Percentiles rank a stretch among this genome's conserved stretches.
Evolutionary conservation across 2,329 filamentous ascomycete genomes (phyloP).

Genomic region (Metarhizium rileyi): DNA sequence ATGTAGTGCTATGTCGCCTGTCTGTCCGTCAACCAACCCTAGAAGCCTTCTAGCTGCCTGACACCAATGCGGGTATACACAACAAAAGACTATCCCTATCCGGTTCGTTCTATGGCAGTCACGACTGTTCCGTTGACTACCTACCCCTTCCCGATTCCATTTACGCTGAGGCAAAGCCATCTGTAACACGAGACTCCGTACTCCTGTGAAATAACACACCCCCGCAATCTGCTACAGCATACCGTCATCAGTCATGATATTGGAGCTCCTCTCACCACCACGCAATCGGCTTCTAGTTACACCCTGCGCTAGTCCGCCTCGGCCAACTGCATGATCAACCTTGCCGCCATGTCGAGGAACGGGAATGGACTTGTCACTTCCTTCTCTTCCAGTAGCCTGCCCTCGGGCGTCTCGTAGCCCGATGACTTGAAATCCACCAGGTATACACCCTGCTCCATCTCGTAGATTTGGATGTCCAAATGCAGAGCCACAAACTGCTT

Average conservation of each 20-base stretch:
- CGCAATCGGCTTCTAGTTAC: neutral
- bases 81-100: too few species aligned
- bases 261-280: neutral
- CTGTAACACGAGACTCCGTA: neutral
- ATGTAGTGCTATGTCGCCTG: too few species aligned
- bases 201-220: neutral
- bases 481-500: slow-evolving; percentile 78
- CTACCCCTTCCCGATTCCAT: neutral
- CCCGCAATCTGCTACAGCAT: neutral
- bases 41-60: neutral
- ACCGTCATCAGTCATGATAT: neutral
- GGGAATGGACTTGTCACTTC: slow-evolving; percentile 92
- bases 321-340: slow-evolving; percentile 85
- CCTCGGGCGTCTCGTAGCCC: slow-evolving; percentile 75
- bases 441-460: slow-evolving; percentile 85
- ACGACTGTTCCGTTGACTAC: neutral
- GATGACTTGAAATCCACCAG: slow-evolving; percentile 98
- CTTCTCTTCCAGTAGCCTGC: slow-evolving; percentile 77
- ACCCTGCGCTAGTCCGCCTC: slow-evolving; percentile 51
- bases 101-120: neutral
- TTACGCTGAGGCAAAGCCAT: neutral
- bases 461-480: slow-evolving; percentile 91
- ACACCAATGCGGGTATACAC: neutral
- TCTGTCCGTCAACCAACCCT: too few species aligned
- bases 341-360: slow-evolving; percentile 87